Evolutionary conservation across 2,329 filamentous ascomycete genomes (phyloP).

Genomic region (Fusarium azukiicola): DNA sequence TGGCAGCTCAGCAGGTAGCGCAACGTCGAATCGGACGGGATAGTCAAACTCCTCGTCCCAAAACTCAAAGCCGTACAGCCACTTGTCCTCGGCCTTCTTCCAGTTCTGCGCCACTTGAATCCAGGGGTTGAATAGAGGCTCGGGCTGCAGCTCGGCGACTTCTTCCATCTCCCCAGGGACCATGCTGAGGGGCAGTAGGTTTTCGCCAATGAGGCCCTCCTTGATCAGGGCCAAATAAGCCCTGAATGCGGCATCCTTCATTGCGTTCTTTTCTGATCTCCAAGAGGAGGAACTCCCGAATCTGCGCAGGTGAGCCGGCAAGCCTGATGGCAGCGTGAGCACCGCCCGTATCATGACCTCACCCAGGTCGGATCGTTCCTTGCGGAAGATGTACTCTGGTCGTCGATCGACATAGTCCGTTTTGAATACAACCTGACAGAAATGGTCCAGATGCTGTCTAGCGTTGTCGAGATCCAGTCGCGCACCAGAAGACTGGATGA

Average conservation of each 20-base stretch:
- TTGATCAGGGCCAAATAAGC: constrained; percentile 86
- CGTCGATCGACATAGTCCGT: constrained; percentile 80
- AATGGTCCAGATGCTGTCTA: constrained; percentile 89
- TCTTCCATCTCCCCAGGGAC: constrained; percentile 64
- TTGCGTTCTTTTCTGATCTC: constrained; percentile 86
- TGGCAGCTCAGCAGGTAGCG: constrained; percentile 68
- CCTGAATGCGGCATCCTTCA: constrained; percentile 91
- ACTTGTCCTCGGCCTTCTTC: constrained; percentile 51
- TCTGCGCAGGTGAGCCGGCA: constrained; percentile 72
- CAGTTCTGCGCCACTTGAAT: constrained; percentile 66
- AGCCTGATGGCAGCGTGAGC: constrained; percentile 85
- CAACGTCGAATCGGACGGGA: constrained; percentile 65
- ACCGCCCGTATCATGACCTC: constrained; percentile 71
- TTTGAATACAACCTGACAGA: constrained; percentile 83
- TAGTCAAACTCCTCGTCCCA: constrained; percentile 56
- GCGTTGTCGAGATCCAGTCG: constrained; percentile 87
- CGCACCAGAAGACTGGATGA: constrained; percentile 74
- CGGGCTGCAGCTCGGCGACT: constrained; percentile 60
- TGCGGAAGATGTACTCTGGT: constrained; percentile 83
- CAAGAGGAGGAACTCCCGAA: constrained; percentile 69
- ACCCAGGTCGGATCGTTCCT: constrained; percentile 50
- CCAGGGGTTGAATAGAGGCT: constrained; percentile 72
- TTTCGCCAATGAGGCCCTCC: constrained; percentile 87
- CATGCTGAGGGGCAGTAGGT: constrained; percentile 85
- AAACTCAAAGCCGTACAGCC: constrained; percentile 59